Evolutionary conservation across 2,329 filamentous ascomycete genomes (phyloP).

Genomic region (Arthrobotrys musiformis): DNA sequence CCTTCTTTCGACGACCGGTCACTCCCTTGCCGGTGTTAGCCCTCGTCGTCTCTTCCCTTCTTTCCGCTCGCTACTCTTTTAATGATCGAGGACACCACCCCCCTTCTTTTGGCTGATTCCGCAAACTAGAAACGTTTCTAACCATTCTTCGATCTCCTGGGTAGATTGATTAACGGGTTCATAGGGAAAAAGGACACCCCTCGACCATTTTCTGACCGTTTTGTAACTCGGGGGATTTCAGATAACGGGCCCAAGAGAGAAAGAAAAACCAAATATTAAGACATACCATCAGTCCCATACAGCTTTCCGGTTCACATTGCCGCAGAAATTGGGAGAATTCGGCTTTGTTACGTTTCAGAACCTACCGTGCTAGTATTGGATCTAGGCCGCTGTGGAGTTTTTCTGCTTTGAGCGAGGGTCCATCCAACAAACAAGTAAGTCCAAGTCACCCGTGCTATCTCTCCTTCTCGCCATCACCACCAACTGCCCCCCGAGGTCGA

Average conservation of each 20-base stretch:
- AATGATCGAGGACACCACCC: constrained; percentile 41
- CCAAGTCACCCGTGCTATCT: constrained; percentile 57
- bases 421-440: constrained; percentile 38
- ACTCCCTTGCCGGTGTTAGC: constrained; percentile 36
- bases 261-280: constrained; percentile 33
- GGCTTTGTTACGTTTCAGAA: constrained; percentile 58
- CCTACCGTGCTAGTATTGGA: constrained; percentile 35
- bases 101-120: constrained; percentile 49
- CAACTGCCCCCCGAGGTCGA: constrained; percentile 55
- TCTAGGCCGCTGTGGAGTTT: constrained; percentile 53
- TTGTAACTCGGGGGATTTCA: constrained; percentile 56
- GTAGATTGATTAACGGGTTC: constrained; percentile 52
- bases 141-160: constrained; percentile 46
- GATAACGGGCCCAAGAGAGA: constrained; percentile 52
- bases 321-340: constrained; percentile 59
- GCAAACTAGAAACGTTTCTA: constrained; percentile 49
- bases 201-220: constrained; percentile 47
- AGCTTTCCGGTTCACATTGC: constrained; percentile 55
- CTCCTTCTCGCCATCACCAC: constrained; percentile 60
- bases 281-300: constrained; percentile 38
- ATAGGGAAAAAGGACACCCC: constrained; percentile 49
- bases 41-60: constrained; percentile 55
- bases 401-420: constrained; percentile 41
- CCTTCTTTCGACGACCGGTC: constrained; percentile 39
- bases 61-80: constrained; percentile 48